phyloP scores from a whole-genome alignment of 2,329 filamentous ascomycete species.

The Trichoderma arundinaceum region DNA sequence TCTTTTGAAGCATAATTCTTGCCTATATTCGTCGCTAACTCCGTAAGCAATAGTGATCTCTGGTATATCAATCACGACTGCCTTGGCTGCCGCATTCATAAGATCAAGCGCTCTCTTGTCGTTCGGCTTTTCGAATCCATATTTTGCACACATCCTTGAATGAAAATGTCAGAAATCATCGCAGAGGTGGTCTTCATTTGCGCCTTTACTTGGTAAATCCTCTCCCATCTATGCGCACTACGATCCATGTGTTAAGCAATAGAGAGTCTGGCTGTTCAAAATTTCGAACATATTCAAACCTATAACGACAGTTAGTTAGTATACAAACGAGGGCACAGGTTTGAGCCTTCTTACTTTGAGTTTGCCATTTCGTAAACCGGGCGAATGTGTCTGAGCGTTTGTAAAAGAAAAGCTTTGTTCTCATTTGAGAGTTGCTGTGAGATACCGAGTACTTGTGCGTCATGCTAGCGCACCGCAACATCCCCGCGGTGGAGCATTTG shows the following conservation, averaged over 20 bases:
- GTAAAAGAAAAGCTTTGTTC: conserved; percentile 27
- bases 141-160: conserved; percentile 76
- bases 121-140: conserved; percentile 90
- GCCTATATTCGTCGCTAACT: conserved; percentile 92
- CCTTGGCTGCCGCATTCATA: conserved; percentile 92
- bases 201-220: conserved; percentile 86
- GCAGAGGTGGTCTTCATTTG: not conserved
- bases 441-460: conserved; percentile 34
- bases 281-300: conserved; percentile 89
- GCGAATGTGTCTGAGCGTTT: not conserved
- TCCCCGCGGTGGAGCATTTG: conserved; percentile 33
- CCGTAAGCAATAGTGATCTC: conserved; percentile 91
- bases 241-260: conserved; percentile 92
- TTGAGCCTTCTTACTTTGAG: conserved; percentile 58
- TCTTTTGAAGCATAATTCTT: not conserved
- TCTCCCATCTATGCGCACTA: conserved; percentile 89
- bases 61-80: conserved; percentile 80
- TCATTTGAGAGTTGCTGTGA: conserved; percentile 1
- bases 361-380: conserved; percentile 54
- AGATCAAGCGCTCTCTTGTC: conserved; percentile 84
- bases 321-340: not conserved
- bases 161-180: not conserved
- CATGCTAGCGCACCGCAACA: conserved; percentile 39
- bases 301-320: conserved; percentile 47
- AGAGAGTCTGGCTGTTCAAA: conserved; percentile 85